Evolutionary conservation across 2,329 filamentous ascomycete genomes (phyloP), one percentile per base, ranked within the genome.

Genomic region (Drechslera avenae): DNA sequence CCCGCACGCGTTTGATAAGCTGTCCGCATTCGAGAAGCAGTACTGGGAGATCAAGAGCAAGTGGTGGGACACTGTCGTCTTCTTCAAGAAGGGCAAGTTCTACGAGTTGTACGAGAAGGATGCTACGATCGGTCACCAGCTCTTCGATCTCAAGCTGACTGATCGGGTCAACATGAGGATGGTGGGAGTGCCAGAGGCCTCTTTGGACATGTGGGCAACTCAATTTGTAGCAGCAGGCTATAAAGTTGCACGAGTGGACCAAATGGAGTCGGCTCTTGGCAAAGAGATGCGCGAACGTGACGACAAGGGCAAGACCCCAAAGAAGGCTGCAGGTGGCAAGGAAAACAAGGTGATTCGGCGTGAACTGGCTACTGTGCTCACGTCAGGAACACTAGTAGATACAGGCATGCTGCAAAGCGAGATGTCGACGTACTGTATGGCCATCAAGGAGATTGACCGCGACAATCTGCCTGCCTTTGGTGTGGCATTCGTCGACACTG

Each of bases 41-140:
- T 99, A 99, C 73, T 99, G 94, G 94, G 91, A 96, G 67, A 97
- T 99, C 74, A 99, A 99, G 77, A 89, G 92, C 73, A 97, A 97
- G 64, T 90, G 95, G 60, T 97, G 90, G 89, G 91, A 97, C 60
- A 97, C 92, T 0, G 88, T 99, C 37, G 93, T 99, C 13, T 99
- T 99, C 76, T 99, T 99, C 86, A 99, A 97, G 76, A 99, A 99
- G 79, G 94, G 94, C 67, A 99, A 99, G 67, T 99, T 99, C 75
- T 99, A 97, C 69, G 94, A 99, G 72, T 81, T 99, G 0, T 99
- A 97, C 68, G 94, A 99, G 72, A 96, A 97, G 54, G 94, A 99
- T 74, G 94, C 94, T 4, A 96, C 93, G 0, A 87, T 97, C 48
- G 94, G 94, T 4, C 92, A 99, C 69, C 94, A 97, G 72, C 81